Evolutionary conservation across 1,284 basidiomycete species (phyloP), one percentile per base, ranked within the genome.

Genomic region (Cryptococcus sp.): DNA sequence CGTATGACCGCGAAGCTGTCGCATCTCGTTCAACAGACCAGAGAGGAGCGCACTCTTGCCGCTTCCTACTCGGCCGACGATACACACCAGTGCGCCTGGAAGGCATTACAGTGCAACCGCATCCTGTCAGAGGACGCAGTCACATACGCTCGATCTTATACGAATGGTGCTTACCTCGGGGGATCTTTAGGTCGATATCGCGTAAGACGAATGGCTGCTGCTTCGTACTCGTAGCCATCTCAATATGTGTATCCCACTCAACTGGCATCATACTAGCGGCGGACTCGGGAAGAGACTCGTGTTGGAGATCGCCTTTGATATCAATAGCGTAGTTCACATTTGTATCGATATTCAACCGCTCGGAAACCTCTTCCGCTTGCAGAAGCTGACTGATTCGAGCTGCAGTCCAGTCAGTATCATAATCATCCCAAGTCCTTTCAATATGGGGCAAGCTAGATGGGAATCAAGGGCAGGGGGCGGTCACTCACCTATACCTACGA

Each of bases 11-110:
- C 79, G 67, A 3, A 81, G 81, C 66, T 83, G 83, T 44, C 85
- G 81, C 89, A 92, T 91, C 74, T 92, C 90, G 3, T 88, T 88
- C 39, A 91, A 84, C 57, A 89, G 66, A 0, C 83, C 84, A 64
- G 87, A 84, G 4, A 89, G 72, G 25, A 93, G 77, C 3, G 87
- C 88, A 1, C 66, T 67, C 55, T 78, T 78, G 22, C 76, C 75
- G 0, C 62, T 58, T 1, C 76, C 76, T 6, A 78, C 69, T 7
- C 69, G 46, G 0, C 76, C 76, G 0, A 75, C 66, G 17, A 78
- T 56, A 40, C 69, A 72, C 0, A 72, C 71, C 17, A 78, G 54
- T 2, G 66, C 47, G 0, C 69, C 69, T 68, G 38, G 6, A 13
- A 19, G 11, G 17, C n/a, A 40, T 3, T 11, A 19, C 25, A 25